Evolutionary conservation across 257 asterid species (phyloP).

Genomic region (Solanum raphanifolium): DNA sequence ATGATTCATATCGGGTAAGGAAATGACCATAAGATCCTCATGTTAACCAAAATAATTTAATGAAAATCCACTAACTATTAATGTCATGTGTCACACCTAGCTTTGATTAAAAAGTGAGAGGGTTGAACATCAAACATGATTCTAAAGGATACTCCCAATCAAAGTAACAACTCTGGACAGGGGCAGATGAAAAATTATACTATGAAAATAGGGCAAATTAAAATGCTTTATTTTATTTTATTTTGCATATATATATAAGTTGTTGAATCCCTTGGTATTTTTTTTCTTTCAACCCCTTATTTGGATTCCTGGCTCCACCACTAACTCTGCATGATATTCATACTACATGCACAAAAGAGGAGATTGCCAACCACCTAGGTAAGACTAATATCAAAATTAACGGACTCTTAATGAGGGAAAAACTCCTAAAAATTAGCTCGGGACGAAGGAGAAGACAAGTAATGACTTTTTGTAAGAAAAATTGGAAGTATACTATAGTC

Average conservation of each 20-base stretch:
- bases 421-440: background rate
- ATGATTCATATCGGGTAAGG: background rate
- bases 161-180: background rate
- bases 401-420: background rate
- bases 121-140: background rate
- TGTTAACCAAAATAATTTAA: background rate
- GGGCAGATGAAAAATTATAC: background rate
- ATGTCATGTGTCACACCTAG: background rate
- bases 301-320: background rate
- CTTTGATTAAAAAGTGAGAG: background rate
- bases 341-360: background rate
- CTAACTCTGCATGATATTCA: background rate
- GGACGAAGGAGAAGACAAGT: background rate
- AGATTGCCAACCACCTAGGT: background rate
- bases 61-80: background rate
- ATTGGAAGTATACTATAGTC: background rate
- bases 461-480: background rate
- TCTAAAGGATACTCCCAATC: background rate
- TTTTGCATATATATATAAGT: background rate
- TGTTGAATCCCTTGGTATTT: background rate
- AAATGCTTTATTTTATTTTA: background rate
- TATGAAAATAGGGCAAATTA: background rate
- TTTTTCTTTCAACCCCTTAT: background rate
- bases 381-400: background rate
- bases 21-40: background rate